These are phyloP conservation scores for Globisporangium sylvaticum DNA, from an alignment of 352 stramenopile species.

Conservation along the genomic window DNA sequence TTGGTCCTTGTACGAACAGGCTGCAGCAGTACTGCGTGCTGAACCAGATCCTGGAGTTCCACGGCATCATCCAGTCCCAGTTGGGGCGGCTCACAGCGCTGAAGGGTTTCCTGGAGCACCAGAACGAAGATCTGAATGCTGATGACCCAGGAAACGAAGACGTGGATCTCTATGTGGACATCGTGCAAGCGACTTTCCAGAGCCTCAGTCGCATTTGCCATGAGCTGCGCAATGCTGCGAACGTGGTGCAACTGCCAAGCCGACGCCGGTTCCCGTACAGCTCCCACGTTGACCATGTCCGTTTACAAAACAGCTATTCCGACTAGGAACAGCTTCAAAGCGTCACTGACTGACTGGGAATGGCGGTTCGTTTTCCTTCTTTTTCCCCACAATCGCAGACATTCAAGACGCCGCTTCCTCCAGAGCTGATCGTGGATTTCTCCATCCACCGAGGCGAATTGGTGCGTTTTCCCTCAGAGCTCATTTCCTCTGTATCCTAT, in stretches of 20 bases:
- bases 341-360: no score
- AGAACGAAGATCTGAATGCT: slow-evolving; percentile 35
- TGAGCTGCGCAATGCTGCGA: slow-evolving; percentile 62
- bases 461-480: slow-evolving; percentile 24
- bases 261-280: slow-evolving; percentile 77
- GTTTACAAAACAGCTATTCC: slow-evolving; percentile 4
- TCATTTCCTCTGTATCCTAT: neutral
- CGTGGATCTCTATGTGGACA: slow-evolving; percentile 51
- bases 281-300: slow-evolving; percentile 73
- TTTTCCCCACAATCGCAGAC: slow-evolving; percentile 21
- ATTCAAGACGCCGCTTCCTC: slow-evolving; percentile 68
- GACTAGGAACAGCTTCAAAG: no score
- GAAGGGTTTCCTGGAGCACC: slow-evolving; percentile 43
- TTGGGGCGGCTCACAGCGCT: slow-evolving; percentile 41
- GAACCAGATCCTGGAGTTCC: slow-evolving; percentile 84
- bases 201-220: slow-evolving; percentile 51
- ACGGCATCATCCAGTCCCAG: slow-evolving; percentile 60
- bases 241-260: slow-evolving; percentile 71
- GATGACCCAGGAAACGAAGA: slow-evolving; percentile 41
- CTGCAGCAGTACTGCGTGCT: slow-evolving; percentile 81
- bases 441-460: slow-evolving; percentile 78
- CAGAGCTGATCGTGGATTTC: slow-evolving; percentile 78
- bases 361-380: neutral
- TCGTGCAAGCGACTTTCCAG: slow-evolving; percentile 46
- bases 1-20: no score